phyloP scores from a whole-genome alignment of 2,329 filamentous ascomycete species.

The Leptodontidium sp. region DNA sequence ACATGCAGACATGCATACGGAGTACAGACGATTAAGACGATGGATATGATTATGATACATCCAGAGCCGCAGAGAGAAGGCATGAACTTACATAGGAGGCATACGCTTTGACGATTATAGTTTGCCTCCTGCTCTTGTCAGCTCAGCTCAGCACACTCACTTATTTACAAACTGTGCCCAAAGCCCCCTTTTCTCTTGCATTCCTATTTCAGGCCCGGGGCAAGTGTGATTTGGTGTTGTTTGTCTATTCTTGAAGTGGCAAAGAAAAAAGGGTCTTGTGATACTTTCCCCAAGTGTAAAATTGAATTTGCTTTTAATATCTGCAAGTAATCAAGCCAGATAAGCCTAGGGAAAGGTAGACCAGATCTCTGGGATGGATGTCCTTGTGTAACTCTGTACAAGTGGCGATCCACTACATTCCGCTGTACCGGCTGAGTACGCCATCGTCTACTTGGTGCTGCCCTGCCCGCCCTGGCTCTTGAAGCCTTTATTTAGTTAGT shows the following conservation, averaged over 20 bases:
- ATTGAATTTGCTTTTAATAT: not conserved
- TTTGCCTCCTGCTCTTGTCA: not conserved
- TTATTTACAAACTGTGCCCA: too few species aligned
- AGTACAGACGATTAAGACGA: not conserved
- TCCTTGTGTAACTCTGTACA: not conserved
- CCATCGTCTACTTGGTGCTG: not conserved
- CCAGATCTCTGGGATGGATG: conserved; percentile 9
- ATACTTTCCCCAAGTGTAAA: not conserved
- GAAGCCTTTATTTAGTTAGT: not conserved
- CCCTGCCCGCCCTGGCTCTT: not conserved
- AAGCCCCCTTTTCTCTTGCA: not conserved
- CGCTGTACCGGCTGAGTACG: conserved; percentile 2
- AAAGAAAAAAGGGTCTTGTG: not conserved
- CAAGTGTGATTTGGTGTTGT: not conserved
- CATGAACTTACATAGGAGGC: conserved; percentile 17
- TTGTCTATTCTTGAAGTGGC: not conserved
- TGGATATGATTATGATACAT: conserved; percentile 8
- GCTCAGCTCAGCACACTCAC: not conserved
- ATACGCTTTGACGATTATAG: conserved; percentile 8
- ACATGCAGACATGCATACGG: not conserved
- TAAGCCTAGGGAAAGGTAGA: not conserved
- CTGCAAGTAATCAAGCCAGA: too few species aligned
- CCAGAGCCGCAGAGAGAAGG: conserved; percentile 26
- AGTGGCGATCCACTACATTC: not conserved
- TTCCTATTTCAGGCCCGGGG: too few species aligned